Evolutionary conservation across 176 grass and related monocot species (phyloP).

Genomic region (Cymbopogon citratus): DNA sequence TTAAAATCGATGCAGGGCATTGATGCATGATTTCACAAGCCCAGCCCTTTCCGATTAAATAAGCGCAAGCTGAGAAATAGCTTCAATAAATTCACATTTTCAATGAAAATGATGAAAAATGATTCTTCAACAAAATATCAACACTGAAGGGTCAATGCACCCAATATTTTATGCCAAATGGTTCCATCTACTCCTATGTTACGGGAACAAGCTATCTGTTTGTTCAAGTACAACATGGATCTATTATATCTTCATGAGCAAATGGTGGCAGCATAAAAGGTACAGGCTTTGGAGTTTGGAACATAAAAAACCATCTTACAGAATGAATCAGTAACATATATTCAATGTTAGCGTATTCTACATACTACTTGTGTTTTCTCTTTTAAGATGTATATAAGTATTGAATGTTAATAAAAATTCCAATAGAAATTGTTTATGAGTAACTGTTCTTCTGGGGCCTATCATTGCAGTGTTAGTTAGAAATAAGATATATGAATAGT

Average conservation of each 20-base stretch:
- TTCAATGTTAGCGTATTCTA: neutral
- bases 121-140: neutral
- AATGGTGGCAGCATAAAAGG: neutral
- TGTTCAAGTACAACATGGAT: neutral
- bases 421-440: no score
- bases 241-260: neutral
- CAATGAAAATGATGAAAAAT: neutral
- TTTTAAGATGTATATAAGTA: neutral
- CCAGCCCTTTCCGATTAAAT: neutral
- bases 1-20: neutral
- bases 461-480: neutral
- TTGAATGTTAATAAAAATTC: neutral
- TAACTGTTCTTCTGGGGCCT: neutral
- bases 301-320: neutral
- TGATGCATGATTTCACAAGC: neutral
- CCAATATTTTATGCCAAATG: slow-evolving; percentile 4
- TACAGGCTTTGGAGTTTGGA: neutral
- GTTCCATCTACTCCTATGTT: neutral
- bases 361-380: neutral
- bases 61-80: slow-evolving; percentile 13
- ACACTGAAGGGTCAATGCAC: neutral
- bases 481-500: neutral
- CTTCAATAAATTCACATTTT: slow-evolving; percentile 14
- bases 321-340: neutral
- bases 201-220: neutral